A percentile compares a stretch with the other conserved stretches of the same genome.
Conservation (phyloP, 768 basidiomycete species). For the Leccinum pellstonianum region DNA sequence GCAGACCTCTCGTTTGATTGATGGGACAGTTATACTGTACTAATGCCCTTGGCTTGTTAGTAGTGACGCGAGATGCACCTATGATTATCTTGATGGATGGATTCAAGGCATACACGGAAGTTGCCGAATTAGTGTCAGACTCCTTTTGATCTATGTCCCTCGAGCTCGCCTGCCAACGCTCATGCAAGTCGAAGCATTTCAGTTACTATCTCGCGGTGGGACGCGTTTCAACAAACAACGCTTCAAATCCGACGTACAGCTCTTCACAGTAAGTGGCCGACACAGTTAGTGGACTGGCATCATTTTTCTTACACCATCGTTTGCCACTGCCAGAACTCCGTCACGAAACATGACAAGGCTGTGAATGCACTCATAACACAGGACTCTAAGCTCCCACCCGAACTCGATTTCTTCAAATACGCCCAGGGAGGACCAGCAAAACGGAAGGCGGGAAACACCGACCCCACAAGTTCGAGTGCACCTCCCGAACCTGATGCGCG, state of each 20-base stretch:
- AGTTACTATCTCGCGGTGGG: constrained; percentile 84
- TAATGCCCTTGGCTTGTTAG: background rate
- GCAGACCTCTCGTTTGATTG: constrained; percentile 56
- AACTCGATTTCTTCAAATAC: constrained; percentile 93
- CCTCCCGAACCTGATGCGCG: constrained; percentile 10
- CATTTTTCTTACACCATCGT: constrained; percentile 1
- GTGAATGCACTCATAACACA: constrained; percentile 23
- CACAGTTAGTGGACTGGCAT: background rate
- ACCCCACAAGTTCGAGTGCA: constrained; percentile 14
- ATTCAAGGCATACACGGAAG: constrained; percentile 8
- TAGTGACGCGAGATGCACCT: background rate
- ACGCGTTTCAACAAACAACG: constrained; percentile 74
- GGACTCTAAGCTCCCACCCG: constrained; percentile 62
- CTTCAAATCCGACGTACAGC: constrained; percentile 64
- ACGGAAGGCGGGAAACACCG: constrained; percentile 41
- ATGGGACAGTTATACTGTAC: background rate
- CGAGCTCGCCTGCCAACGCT: background rate
- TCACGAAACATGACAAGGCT: constrained; percentile 21
- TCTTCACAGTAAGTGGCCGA: constrained; percentile 60
- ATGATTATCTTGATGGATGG: background rate
- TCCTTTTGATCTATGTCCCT: background rate
- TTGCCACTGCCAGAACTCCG: constrained; percentile 25
- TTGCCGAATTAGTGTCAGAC: constrained; percentile 9
- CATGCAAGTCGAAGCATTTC: constrained; percentile 87
- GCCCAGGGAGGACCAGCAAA: constrained; percentile 56